phyloP scores from a whole-genome alignment of 2,329 filamentous ascomycete species.

The Neodidymelliopsis sp. region DNA sequence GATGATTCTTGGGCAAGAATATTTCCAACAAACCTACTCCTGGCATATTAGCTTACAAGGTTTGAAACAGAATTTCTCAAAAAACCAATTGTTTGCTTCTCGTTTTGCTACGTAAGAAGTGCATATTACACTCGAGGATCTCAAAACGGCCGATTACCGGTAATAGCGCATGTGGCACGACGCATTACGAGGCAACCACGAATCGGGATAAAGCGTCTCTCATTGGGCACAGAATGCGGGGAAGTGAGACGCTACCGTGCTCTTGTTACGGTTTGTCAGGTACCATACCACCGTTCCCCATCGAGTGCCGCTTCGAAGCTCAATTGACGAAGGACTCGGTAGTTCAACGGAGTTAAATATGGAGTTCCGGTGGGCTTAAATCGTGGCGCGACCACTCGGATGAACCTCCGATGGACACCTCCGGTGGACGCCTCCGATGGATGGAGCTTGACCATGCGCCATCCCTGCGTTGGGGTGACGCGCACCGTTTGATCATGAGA shows the following conservation, averaged over 20 bases:
- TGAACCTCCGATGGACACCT: constrained; percentile 3
- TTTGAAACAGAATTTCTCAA: no score
- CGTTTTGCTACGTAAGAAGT: no score
- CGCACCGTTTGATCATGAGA: background rate
- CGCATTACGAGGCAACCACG: background rate
- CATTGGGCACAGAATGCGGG: background rate
- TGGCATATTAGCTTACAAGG: no score
- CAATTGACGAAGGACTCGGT: no score
- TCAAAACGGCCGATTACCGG: no score
- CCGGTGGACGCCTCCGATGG: constrained; percentile 2
- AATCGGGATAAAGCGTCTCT: background rate
- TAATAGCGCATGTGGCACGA: no score
- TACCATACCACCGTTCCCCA: background rate
- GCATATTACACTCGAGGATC: background rate
- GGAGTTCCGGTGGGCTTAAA: background rate
- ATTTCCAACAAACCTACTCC: no score
- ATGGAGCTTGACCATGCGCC: background rate
- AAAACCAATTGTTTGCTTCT: no score
- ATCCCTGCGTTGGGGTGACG: background rate
- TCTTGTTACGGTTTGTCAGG: background rate
- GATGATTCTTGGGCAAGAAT: constrained; percentile 11
- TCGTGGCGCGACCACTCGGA: background rate
- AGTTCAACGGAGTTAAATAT: background rate
- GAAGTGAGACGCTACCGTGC: background rate
- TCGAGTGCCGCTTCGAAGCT: no score